Conservation (phyloP, 345 rosid genomes). For the Bretschneidera sinensis region DNA sequence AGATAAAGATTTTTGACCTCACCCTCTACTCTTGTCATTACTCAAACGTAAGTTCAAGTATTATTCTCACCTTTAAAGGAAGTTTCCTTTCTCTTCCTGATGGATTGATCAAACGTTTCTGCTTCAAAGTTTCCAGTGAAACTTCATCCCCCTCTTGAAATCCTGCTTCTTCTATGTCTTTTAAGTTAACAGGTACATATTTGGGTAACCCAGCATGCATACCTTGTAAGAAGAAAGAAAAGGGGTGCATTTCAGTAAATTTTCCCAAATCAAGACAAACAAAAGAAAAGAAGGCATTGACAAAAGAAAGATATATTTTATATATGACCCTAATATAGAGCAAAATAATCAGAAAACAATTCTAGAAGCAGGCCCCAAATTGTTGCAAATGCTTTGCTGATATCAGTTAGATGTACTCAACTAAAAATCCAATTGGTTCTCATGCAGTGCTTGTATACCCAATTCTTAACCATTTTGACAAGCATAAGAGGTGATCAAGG, state of each 20-base stretch:
- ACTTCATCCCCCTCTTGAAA: constrained; percentile 90
- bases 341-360: background rate
- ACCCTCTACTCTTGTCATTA: background rate
- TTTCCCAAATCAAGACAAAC: background rate
- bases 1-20: background rate
- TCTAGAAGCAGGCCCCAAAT: background rate
- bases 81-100: constrained; percentile 92
- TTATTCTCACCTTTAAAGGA: constrained; percentile 66
- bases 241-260: constrained; percentile 8
- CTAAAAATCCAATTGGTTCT: too few species aligned
- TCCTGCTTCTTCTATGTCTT: constrained; percentile 71
- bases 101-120: constrained; percentile 81
- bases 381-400: background rate
- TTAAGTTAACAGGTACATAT: constrained; percentile 74
- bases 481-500: background rate
- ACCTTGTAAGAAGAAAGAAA: constrained; percentile 38
- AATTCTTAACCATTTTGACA: too few species aligned
- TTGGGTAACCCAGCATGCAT: constrained; percentile 85
- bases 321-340: background rate
- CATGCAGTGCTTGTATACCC: too few species aligned
- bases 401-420: background rate
- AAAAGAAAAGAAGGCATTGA: too few species aligned
- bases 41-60: background rate
- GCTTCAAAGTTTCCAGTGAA: constrained; percentile 66
- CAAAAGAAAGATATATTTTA: too few species aligned